Evolutionary conservation across 306 rosid species (phyloP).

Genomic region (Citrullus colocynthis): DNA sequence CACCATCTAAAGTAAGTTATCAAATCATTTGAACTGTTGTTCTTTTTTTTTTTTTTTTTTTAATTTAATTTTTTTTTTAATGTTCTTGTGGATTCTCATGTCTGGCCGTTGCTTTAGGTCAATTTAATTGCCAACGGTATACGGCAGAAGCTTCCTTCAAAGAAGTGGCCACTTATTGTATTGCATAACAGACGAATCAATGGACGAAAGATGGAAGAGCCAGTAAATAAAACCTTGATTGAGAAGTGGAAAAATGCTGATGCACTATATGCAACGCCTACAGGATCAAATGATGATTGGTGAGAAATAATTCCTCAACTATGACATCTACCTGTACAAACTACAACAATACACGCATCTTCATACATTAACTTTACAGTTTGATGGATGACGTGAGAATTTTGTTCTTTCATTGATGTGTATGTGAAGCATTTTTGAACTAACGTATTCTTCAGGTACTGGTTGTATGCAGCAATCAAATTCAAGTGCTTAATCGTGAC

Average conservation of each 20-base stretch:
- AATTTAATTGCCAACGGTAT: conserved; percentile 59
- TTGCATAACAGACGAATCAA: conserved; percentile 70
- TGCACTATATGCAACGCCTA: conserved; percentile 85
- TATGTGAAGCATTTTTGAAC: neutral
- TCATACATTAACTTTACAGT: neutral
- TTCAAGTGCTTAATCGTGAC: conserved; percentile 81
- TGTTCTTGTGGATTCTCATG: neutral
- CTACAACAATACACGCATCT: neutral
- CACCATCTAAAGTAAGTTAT: conserved; percentile 65
- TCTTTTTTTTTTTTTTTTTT: neutral
- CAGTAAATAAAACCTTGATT: conserved; percentile 47
- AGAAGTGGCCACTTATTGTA: conserved; percentile 75
- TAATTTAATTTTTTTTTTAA: too few species aligned
- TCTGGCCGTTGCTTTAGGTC: conserved; percentile 27
- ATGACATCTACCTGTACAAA: neutral
- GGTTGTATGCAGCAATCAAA: conserved; percentile 97
- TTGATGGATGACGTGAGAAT: neutral
- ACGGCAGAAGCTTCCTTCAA: conserved; percentile 62
- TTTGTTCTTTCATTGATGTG: neutral
- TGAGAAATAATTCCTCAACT: conserved; percentile 22
- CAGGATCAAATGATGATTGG: conserved; percentile 94
- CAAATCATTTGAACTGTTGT: neutral
- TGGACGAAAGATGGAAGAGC: conserved; percentile 53
- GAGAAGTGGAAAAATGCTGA: conserved; percentile 69
- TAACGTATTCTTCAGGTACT: conserved; percentile 76